Evolutionary conservation across 345 rosid genomes (phyloP).

Genomic region (Abelmoschus esculentus): DNA sequence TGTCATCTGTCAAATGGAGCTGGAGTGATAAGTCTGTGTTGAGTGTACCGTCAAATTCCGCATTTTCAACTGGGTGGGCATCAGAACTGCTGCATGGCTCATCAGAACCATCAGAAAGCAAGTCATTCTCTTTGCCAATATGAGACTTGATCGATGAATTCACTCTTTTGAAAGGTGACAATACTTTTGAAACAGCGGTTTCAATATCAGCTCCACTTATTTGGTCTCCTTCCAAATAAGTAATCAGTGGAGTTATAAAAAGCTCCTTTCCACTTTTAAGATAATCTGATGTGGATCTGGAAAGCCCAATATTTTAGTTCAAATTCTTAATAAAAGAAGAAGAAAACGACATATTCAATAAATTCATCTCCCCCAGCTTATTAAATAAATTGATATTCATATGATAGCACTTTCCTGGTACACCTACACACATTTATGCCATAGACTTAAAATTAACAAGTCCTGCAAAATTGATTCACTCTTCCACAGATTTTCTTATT

Average conservation of each 20-base stretch:
- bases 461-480: neutral
- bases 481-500: neutral
- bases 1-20: conserved; percentile 38
- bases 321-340: conserved; percentile 1
- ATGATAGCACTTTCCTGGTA: neutral
- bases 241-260: conserved; percentile 71
- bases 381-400: neutral
- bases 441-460: neutral
- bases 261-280: conserved; percentile 35
- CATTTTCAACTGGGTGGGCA: conserved; percentile 22
- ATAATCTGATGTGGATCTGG: conserved; percentile 24
- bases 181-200: conserved; percentile 35
- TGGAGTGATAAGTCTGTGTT: conserved; percentile 30
- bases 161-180: conserved; percentile 58
- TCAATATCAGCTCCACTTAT: conserved; percentile 58
- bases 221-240: conserved; percentile 43
- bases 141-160: conserved; percentile 21
- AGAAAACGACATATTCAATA: conserved; percentile 7
- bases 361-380: neutral
- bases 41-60: conserved; percentile 33
- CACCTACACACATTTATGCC: neutral
- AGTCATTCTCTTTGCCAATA: conserved; percentile 45
- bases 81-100: conserved; percentile 35
- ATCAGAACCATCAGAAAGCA: conserved; percentile 31
- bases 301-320: neutral